These are phyloP conservation scores for Trichothecium sympodiale DNA, from an alignment of 2,329 filamentous ascomycete genomes.

Conservation along the genomic window DNA sequence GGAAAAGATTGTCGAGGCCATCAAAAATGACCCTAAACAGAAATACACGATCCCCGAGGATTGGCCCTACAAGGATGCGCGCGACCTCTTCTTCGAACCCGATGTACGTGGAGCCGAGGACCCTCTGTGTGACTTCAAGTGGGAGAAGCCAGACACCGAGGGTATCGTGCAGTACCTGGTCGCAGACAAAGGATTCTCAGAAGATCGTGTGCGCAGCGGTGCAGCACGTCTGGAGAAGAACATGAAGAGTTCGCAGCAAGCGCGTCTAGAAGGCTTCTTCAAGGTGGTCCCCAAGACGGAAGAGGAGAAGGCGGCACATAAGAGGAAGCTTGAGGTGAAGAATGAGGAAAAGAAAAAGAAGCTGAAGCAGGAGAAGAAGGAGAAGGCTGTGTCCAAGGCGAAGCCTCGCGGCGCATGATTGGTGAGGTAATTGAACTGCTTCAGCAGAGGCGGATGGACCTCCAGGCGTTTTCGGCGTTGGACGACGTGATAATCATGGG, in stretches of 20 bases:
- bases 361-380: slow-evolving; percentile 86
- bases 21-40: slow-evolving; percentile 64
- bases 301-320: slow-evolving; percentile 71
- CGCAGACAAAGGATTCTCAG: slow-evolving; percentile 90
- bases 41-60: slow-evolving; percentile 88
- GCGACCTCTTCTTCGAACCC: slow-evolving; percentile 82
- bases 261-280: slow-evolving; percentile 91
- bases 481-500: neutral
- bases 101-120: slow-evolving; percentile 78
- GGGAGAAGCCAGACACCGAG: slow-evolving; percentile 87
- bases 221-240: slow-evolving; percentile 79
- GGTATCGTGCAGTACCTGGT: slow-evolving; percentile 85
- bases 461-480: slow-evolving; percentile 4
- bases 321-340: slow-evolving; percentile 91
- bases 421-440: too few relatives aligned
- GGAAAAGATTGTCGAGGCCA: slow-evolving; percentile 74
- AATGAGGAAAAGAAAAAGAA: slow-evolving; percentile 91
- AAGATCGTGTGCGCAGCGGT: slow-evolving; percentile 77
- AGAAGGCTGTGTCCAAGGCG: slow-evolving; percentile 82
- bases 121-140: slow-evolving; percentile 90
- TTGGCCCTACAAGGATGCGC: slow-evolving; percentile 90
- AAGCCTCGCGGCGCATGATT: slow-evolving; percentile 58
- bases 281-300: slow-evolving; percentile 84
- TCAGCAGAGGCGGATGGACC: too few relatives aligned
- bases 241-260: slow-evolving; percentile 82